These are phyloP conservation scores for Fomes fomentarius DNA, from an alignment of 1,284 basidiomycete species.

Conservation along the genomic window DNA sequence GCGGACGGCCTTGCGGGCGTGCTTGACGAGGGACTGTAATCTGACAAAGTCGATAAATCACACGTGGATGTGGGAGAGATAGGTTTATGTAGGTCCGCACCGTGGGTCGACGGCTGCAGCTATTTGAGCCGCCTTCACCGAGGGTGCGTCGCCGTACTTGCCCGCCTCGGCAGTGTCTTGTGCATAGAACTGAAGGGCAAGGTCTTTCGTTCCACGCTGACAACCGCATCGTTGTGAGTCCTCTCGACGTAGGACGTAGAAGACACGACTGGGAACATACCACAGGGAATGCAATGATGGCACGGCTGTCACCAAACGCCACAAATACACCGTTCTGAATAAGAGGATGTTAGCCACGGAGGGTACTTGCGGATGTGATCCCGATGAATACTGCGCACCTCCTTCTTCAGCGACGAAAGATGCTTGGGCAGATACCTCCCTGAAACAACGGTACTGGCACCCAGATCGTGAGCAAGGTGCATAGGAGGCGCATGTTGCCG, in stretches of 20 bases:
- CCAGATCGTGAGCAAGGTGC: neutral
- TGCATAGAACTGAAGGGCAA: constrained; percentile 23
- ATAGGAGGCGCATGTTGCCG: neutral
- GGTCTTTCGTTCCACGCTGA: constrained; percentile 17
- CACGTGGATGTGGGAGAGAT: neutral
- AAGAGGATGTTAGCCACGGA: constrained; percentile 27
- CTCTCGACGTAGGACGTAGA: neutral
- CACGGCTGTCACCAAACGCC: constrained; percentile 45
- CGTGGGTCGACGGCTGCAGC: constrained; percentile 37
- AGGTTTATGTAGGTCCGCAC: constrained; percentile 30
- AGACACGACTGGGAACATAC: constrained; percentile 27
- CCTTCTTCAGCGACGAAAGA: constrained; percentile 16
- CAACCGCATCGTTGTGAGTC: neutral
- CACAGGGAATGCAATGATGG: constrained; percentile 41
- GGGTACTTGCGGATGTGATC: constrained; percentile 28
- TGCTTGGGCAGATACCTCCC: constrained; percentile 42
- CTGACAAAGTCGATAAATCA: constrained; percentile 31
- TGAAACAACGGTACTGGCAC: constrained; percentile 46
- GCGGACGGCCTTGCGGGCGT: constrained; percentile 22
- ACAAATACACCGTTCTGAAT: constrained; percentile 29
- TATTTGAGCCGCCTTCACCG: constrained; percentile 5
- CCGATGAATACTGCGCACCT: constrained; percentile 28
- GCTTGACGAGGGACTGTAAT: constrained; percentile 38
- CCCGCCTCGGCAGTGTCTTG: constrained; percentile 19
- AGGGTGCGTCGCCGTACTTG: constrained; percentile 17